Evolutionary conservation across 2,329 filamentous ascomycete genomes (phyloP).

Genomic region (Diaporthe ampelina): DNA sequence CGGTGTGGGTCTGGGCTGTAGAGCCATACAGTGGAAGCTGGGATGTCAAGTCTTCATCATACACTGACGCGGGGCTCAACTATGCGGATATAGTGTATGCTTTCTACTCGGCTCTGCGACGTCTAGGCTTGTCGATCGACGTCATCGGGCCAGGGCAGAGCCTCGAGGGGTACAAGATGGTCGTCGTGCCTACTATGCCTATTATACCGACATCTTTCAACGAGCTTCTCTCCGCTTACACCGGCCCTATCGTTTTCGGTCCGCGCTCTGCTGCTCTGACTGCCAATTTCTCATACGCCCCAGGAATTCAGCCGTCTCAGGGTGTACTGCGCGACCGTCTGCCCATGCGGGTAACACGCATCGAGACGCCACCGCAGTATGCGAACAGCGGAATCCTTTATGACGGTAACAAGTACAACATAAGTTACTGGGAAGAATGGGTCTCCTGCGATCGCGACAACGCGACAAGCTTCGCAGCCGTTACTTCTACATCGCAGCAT

Average conservation of each 20-base stretch:
- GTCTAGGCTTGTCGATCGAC: slow-evolving; percentile 45
- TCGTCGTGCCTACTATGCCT: slow-evolving; percentile 45
- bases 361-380: slow-evolving; percentile 45
- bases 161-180: slow-evolving; percentile 44
- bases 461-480: slow-evolving; percentile 41
- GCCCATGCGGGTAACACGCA: slow-evolving; percentile 45
- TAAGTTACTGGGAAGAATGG: slow-evolving; percentile 44
- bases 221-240: slow-evolving; percentile 38
- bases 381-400: slow-evolving; percentile 43
- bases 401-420: slow-evolving; percentile 42
- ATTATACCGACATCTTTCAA: slow-evolving; percentile 43
- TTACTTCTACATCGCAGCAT: slow-evolving; percentile 44
- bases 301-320: slow-evolving; percentile 43
- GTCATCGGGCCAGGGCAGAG: slow-evolving; percentile 43
- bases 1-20: slow-evolving; percentile 44
- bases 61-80: slow-evolving; percentile 40
- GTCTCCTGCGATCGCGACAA: slow-evolving; percentile 41
- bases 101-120: slow-evolving; percentile 45
- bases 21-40: slow-evolving; percentile 46
- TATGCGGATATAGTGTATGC: slow-evolving; percentile 43
- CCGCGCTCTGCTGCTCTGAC: slow-evolving; percentile 44
- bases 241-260: slow-evolving; percentile 43
- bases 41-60: slow-evolving; percentile 42
- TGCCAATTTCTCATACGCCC: slow-evolving; percentile 41
- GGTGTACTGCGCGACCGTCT: slow-evolving; percentile 42